Evolutionary conservation across 179 eudicot genomes (phyloP).

Genomic region (Pouteria campechiana): DNA sequence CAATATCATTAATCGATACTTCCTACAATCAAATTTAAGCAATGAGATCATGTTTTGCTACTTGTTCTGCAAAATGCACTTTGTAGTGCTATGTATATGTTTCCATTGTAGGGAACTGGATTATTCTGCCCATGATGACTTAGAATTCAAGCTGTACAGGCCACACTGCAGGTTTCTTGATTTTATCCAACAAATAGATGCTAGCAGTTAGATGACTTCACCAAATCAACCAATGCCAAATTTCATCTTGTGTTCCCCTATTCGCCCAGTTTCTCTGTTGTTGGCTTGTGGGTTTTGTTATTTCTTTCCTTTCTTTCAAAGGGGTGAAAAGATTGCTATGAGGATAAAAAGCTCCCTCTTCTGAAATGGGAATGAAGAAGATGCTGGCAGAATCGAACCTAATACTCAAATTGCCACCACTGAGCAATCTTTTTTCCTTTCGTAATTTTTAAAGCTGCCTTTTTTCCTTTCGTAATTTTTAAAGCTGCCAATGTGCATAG

Average conservation of each 20-base stretch:
- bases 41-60: no score
- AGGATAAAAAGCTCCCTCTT: conserved; percentile 28
- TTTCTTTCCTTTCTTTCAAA: no score
- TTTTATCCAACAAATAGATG: conserved; percentile 2
- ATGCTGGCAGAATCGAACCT: conserved; percentile 28
- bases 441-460: no score
- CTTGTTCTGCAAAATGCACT: no score
- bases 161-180: conserved; percentile 12
- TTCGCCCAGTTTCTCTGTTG: neutral
- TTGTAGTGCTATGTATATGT: no score
- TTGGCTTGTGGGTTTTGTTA: neutral
- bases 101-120: no score
- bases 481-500: no score
- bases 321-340: conserved; percentile 7
- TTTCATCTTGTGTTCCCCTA: neutral
- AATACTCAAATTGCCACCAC: conserved; percentile 4
- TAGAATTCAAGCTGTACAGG: conserved; percentile 6
- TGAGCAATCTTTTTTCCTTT: conserved; percentile 4
- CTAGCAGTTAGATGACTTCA: conserved; percentile 22
- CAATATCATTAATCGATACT: no score
- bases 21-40: no score
- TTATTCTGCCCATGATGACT: conserved; percentile 7
- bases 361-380: conserved; percentile 7
- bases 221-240: conserved; percentile 18
- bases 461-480: no score